Conservation (phyloP, 2,329 filamentous ascomycete genomes). For the Fonsecaea erecta region DNA sequence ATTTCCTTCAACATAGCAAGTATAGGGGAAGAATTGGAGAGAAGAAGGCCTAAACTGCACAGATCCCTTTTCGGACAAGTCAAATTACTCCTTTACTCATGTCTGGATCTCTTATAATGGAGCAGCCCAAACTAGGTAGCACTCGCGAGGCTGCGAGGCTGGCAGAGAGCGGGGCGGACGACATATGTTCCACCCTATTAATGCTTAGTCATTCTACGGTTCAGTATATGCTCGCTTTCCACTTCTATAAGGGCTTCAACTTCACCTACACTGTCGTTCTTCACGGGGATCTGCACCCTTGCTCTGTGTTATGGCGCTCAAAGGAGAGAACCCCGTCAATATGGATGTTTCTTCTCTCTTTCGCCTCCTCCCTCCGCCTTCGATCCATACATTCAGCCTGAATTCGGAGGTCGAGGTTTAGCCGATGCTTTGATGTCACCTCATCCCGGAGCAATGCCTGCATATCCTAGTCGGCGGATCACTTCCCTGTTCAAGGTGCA, state of each 20-base stretch:
- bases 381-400: constrained; percentile 21
- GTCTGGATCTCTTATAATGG: neutral
- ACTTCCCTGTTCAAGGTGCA: constrained; percentile 13
- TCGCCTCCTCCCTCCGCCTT: neutral
- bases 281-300: neutral
- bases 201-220: neutral
- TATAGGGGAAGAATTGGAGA: neutral
- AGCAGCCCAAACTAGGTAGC: neutral
- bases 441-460: constrained; percentile 16
- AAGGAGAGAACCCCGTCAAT: constrained; percentile 6
- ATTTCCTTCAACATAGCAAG: neutral
- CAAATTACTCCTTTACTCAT: neutral
- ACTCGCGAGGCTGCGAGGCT: neutral
- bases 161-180: neutral
- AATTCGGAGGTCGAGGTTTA: constrained; percentile 27
- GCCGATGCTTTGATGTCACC: constrained; percentile 20
- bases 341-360: neutral
- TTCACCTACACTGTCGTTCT: neutral
- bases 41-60: too few relatives aligned
- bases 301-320: neutral
- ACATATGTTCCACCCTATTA: neutral
- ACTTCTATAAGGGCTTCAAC: neutral
- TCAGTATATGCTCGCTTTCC: neutral
- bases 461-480: constrained; percentile 17
- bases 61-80: neutral